Base-by-base conservation (phyloP, 495 filamentous ascomycete species). In the Pyrenopolyporus hunteri region DNA sequence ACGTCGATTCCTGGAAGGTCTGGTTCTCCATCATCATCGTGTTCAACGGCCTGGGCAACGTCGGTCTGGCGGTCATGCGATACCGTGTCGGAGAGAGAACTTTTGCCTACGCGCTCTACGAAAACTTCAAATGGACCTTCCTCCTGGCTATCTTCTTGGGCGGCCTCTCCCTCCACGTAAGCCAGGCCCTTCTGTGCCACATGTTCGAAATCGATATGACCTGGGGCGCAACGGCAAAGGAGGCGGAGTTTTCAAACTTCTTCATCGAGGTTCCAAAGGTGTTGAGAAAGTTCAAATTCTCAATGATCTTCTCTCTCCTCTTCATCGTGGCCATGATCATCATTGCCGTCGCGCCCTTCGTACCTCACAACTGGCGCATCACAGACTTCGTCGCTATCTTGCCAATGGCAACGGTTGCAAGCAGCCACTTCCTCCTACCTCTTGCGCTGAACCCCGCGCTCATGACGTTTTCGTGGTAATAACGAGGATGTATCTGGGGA, bases 191-290 rank as follows among this genome's bases (percentile, higher is more conserved):
- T 43, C 69, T 88, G 36, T 80, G 82, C 11, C 87, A 90, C 74
- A 86, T 88, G 79, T 88, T 89, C 69, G 83, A 86, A 76, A 84
- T 89, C 67, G 77, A 87, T 71, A 89, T 89, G 83, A 83, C 82
- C 4, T 90, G 87, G 87, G 84, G 83, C 6, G 82, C 86, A 3
- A 90, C 87, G 0, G 79, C 84, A 31, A 90, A 89, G 72, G 87
- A 90, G 73, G 83, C 82, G 43, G 85, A 89, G 70, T 85, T 87
- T 67, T 85, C 84, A 26, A 89, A 90, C 66, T 92, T 92, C 74
- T 92, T 91, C 70, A 87, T 88, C 45, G 90, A 92, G 59, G 83
- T 89, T 19, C 89, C 89, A 2, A 89, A 88, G 74, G 87, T 92
- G 19, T 66, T 91, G 51, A 86, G 83, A 73, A 84, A 81, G 69